Base-by-base conservation (phyloP, 768 basidiomycete genomes). In the Cantharellus anzutake region DNA sequence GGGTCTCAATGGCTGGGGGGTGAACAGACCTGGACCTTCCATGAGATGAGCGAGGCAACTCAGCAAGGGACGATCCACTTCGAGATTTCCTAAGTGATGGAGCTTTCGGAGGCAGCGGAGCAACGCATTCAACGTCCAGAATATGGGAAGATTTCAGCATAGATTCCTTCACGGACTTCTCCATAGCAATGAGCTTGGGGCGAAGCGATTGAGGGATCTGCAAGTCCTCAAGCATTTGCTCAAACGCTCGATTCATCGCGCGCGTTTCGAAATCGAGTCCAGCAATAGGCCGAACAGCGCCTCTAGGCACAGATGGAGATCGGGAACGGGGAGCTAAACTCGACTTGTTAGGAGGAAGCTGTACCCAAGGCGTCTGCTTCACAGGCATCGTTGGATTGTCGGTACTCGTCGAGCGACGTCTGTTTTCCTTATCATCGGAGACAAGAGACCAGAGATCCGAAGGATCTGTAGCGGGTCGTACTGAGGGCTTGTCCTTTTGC, bases 141-240 rank as follows among this genome's bases (percentile, higher is more conserved):
- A 78, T 77, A 39, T 83, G 80, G 0, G 88, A 89, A 0, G 87
- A 88, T 67, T 86, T 89, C 60, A 94, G 73, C 86, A 94, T 92
- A 7, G 86, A 86, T 3, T 86, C 88, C 68, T 94, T 94, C 56
- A 94, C 85, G 1, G 83, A 80, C 0, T 82, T 72, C 60, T 93
- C 87, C 79, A 94, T 87, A 14, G 80, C 80, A 55, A 75, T 74
- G 16, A 93, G 78, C 70, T 89, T 88, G 1, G 82, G 83, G 4
- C 90, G 78, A 34, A 91, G 72, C 2, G 79, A 80, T 4, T 78
- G 71, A 2, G 90, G 90, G 29, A 93, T 89, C 71, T 93, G 89
- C 57, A 93, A 80, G 61, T 90, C 87, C 68, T 93, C 86, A 67
- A 94, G 71, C 59, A 94, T 75, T 66, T 77, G 80, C 68, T 89